phyloP scores from a whole-genome alignment of 441 rosid species.

The Sinapis alba region DNA sequence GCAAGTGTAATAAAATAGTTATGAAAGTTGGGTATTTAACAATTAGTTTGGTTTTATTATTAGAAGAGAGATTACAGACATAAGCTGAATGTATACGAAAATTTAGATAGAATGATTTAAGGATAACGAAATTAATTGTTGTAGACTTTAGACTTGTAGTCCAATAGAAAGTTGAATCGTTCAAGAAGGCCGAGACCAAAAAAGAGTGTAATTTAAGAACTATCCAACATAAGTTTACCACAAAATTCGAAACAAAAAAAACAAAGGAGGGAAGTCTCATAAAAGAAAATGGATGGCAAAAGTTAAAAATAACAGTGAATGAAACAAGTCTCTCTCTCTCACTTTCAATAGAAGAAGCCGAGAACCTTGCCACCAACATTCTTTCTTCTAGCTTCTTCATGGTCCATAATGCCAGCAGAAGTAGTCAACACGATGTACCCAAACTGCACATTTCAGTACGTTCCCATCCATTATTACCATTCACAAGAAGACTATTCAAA shows the following conservation, averaged over 20 bases:
- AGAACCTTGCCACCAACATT: conserved; percentile 73
- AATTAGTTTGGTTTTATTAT: background rate
- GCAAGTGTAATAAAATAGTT: no score
- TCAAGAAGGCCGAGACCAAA: background rate
- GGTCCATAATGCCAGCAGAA: conserved; percentile 72
- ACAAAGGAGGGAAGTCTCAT: background rate
- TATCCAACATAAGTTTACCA: background rate
- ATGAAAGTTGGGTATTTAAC: background rate
- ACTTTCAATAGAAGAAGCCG: conserved; percentile 48
- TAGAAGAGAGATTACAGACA: background rate
- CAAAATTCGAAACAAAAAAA: background rate
- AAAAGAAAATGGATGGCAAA: conserved; percentile 14
- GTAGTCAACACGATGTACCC: conserved; percentile 68
- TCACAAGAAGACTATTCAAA: background rate
- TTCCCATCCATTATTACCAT: background rate
- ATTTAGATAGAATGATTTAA: no score
- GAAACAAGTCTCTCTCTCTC: background rate
- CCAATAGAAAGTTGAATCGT: no score
- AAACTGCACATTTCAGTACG: conserved; percentile 44
- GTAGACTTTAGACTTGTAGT: no score
- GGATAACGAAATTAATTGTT: no score
- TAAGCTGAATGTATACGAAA: no score
- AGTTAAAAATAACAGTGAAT: conserved; percentile 11
- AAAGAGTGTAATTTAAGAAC: background rate
- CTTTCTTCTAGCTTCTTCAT: conserved; percentile 72